Evolutionary conservation across 768 basidiomycete species (phyloP), one percentile per base, ranked within the genome.

Genomic region (Trametes punicea): DNA sequence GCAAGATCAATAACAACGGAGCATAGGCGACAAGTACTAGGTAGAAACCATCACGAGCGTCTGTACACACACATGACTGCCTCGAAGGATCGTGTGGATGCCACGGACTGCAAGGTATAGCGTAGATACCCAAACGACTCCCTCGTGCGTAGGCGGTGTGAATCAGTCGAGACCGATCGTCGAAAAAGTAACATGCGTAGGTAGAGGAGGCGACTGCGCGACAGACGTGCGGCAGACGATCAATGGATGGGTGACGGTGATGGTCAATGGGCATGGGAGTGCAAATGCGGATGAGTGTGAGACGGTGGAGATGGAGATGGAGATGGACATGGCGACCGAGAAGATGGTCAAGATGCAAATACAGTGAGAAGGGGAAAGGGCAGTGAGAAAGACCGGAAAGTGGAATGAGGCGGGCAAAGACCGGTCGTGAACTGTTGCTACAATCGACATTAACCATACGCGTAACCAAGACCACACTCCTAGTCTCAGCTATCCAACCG

Each of bases 361-460:
- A n/a, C 18, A 41, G 18, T 54, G 49, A 45, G 18, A 23, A 29
- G 30, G 13, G 45, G 11, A 21, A 36, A n/a, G 34, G 34, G 34
- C 34, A 36, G 13, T 31, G 13, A 10, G 34, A 36, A 36, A n/a
- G n/a, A n/a, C n/a, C n/a, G n/a, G n/a, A n/a, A n/a, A n/a, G n/a
- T n/a, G n/a, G n/a, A n/a, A n/a, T n/a, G n/a, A n/a, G n/a, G n/a
- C n/a, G n/a, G n/a, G n/a, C n/a, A n/a, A n/a, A n/a, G n/a, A n/a
- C n/a, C n/a, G n/a, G n/a, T n/a, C 34, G 27, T 46, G 26, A 46
- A 54, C 52, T 54, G 52, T 46, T 54, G 52, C 45, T 54, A 54
- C 52, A 54, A 25, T 18, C 44, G 52, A 39, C 45, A 54, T 54
- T 54, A 54, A 46, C 26, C 52, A 54, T 38, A 53, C 46, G 34